These are phyloP conservation scores for Zymoseptoria ardabiliae DNA, from an alignment of 2,329 filamentous ascomycete genomes.

Conservation along the genomic window DNA sequence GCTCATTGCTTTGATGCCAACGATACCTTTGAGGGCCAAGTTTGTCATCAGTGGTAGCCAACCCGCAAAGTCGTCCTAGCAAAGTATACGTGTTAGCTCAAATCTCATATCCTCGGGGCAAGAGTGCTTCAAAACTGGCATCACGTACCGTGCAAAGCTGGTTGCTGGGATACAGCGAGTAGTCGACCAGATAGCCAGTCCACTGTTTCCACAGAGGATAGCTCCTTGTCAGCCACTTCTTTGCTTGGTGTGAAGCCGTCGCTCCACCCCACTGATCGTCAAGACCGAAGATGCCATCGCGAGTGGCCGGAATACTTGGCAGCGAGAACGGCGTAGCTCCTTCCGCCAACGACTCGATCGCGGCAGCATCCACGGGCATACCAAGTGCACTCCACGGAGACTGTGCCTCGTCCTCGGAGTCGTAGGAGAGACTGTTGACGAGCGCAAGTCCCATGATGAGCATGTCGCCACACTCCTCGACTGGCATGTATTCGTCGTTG, in stretches of 20 bases:
- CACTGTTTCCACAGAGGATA: slow-evolving; percentile 70
- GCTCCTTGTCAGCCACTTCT: slow-evolving; percentile 60
- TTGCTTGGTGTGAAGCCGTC: slow-evolving; percentile 50
- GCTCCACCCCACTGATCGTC: slow-evolving; percentile 53
- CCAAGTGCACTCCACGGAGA: slow-evolving; percentile 52
- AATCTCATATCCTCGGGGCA: neutral
- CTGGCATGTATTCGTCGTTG: slow-evolving; percentile 65
- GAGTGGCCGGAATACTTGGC: slow-evolving; percentile 37
- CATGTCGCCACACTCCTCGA: slow-evolving; percentile 76
- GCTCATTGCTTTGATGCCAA: slow-evolving; percentile 73
- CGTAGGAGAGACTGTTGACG: slow-evolving; percentile 64
- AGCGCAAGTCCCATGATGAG: slow-evolving; percentile 58
- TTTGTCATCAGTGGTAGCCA: slow-evolving; percentile 73
- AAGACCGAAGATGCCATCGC: slow-evolving; percentile 49
- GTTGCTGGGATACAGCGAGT: slow-evolving; percentile 64
- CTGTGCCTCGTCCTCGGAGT: slow-evolving; percentile 46
- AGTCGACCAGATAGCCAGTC: slow-evolving; percentile 71
- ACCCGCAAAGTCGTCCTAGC: slow-evolving; percentile 68
- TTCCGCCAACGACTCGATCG: slow-evolving; percentile 18
- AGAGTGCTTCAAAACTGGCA: neutral
- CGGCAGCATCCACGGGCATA: slow-evolving; percentile 10
- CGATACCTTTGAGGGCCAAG: slow-evolving; percentile 74
- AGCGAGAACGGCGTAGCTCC: slow-evolving; percentile 43
- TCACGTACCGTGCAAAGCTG: slow-evolving; percentile 61
- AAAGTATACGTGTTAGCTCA: neutral